Evolutionary conservation across 495 filamentous ascomycete species (phyloP).

Genomic region (Neurospora intermedia): DNA sequence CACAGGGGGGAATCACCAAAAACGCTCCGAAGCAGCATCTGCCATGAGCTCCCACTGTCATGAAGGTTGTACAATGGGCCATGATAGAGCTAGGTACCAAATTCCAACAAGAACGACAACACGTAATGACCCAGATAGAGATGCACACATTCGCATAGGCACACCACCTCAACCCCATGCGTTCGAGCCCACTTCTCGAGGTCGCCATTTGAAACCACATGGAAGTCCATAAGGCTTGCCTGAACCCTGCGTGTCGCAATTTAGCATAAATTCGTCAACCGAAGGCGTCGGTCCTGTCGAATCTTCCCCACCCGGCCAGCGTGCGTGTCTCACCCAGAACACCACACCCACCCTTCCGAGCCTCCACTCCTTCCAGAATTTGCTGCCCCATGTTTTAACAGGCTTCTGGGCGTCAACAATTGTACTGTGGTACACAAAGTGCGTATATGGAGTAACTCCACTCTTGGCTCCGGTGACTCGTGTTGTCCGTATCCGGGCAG

Average conservation of each 20-base stretch:
- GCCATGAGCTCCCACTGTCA: neutral
- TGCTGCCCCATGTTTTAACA: neutral
- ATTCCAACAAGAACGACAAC: neutral
- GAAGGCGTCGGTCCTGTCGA: slow-evolving; percentile 18
- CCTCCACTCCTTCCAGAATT: neutral
- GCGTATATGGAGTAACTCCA: neutral
- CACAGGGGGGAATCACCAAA: neutral
- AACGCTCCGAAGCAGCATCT: neutral
- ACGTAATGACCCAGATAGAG: neutral
- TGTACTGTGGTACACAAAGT: neutral
- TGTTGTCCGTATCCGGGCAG: neutral
- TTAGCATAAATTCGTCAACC: slow-evolving; percentile 27
- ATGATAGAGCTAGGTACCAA: neutral
- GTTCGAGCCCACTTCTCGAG: neutral
- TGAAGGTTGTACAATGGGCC: neutral
- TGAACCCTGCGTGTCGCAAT: slow-evolving; percentile 10
- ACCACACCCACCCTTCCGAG: neutral
- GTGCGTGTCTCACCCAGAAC: neutral
- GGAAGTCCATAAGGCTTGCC: slow-evolving; percentile 9
- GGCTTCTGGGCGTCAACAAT: neutral
- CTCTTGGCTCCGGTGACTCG: neutral
- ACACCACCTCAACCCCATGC: neutral
- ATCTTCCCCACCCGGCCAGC: neutral
- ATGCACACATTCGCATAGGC: neutral
- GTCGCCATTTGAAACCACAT: neutral